Evolutionary conservation across 257 asterid genomes (phyloP).

Genomic region (Ballota nigra): DNA sequence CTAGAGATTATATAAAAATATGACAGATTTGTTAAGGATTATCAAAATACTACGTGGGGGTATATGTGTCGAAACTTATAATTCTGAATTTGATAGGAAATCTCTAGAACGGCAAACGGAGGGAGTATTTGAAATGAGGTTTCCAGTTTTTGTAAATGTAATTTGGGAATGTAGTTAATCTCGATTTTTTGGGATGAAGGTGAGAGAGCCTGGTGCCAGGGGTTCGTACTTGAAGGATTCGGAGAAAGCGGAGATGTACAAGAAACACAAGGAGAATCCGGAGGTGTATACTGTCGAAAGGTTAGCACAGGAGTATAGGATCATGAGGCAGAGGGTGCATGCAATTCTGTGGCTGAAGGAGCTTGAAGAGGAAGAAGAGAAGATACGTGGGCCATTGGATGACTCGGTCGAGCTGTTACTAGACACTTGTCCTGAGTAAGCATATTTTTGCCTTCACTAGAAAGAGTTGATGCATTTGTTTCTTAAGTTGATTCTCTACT

Average conservation of each 20-base stretch:
- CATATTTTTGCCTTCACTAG: conserved; percentile 31
- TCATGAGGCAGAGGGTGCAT: conserved; percentile 97
- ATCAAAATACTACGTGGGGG: too few species aligned
- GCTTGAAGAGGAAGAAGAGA: conserved; percentile 81
- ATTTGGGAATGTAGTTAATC: neutral
- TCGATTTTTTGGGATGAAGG: conserved; percentile 41
- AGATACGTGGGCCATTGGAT: conserved; percentile 76
- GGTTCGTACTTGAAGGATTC: conserved; percentile 83
- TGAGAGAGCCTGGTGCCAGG: conserved; percentile 90
- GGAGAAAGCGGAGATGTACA: conserved; percentile 84
- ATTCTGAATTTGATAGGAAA: too few species aligned
- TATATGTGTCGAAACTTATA: too few species aligned
- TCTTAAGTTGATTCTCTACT: conserved; percentile 12
- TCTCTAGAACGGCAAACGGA: too few species aligned
- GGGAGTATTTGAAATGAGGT: conserved; percentile 6
- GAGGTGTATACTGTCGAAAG: conserved; percentile 80
- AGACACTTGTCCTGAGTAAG: conserved; percentile 92
- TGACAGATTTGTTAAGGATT: too few species aligned
- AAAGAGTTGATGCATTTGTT: conserved; percentile 17
- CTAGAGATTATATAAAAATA: too few species aligned
- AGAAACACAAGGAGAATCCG: conserved; percentile 86
- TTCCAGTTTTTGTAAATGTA: neutral
- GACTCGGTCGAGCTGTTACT: conserved; percentile 71
- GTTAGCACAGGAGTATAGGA: conserved; percentile 85
- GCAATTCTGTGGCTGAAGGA: conserved; percentile 88